These are phyloP conservation scores for Aspergillus funiculosus DNA, from an alignment of 495 filamentous ascomycete species.

Conservation along the genomic window DNA sequence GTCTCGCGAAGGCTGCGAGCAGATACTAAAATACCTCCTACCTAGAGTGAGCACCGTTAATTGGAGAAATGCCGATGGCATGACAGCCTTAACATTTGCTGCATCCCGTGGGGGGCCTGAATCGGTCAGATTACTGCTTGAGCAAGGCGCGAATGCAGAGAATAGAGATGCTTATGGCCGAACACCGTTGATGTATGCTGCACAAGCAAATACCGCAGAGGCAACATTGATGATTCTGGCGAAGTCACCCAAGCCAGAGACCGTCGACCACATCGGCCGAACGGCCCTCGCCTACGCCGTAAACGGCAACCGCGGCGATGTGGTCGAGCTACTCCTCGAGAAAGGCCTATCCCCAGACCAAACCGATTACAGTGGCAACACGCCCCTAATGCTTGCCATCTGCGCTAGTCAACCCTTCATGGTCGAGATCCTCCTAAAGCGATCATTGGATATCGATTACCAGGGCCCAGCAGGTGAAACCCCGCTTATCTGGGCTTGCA, in stretches of 20 bases:
- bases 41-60: neutral
- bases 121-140: neutral
- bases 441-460: neutral
- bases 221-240: neutral
- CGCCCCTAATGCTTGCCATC: neutral
- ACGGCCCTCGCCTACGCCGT: neutral
- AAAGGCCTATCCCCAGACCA: neutral
- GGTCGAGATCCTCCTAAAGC: neutral
- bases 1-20: neutral
- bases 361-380: neutral
- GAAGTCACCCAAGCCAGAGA: neutral
- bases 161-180: neutral
- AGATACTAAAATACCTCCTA: slow-evolving; percentile 1
- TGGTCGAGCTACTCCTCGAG: neutral
- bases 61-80: neutral
- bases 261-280: neutral
- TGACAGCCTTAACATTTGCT: neutral
- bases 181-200: neutral
- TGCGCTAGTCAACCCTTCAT: neutral
- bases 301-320: neutral
- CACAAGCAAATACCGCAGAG: neutral
- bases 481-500: neutral
- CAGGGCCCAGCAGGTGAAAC: neutral
- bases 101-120: neutral
- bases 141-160: neutral